Evolutionary conservation across 768 basidiomycete genomes (phyloP), one percentile per base, ranked within the genome.

Genomic region (Tubosaeta brunneosetosa): DNA sequence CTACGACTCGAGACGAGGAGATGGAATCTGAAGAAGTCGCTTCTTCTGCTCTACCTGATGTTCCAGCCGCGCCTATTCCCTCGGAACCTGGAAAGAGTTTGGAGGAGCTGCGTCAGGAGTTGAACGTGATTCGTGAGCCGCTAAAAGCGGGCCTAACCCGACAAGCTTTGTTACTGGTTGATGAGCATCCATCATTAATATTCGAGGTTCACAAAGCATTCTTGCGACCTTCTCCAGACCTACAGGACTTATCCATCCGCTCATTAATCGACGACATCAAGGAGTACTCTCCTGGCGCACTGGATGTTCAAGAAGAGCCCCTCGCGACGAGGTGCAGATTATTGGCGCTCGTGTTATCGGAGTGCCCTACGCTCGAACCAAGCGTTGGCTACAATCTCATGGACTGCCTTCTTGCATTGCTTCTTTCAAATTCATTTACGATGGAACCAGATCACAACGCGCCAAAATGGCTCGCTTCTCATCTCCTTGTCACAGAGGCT

Each of bases 141-240:
- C 67, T 94, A 33, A 82, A 84, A 56, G 74, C 76, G 9, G 74
- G 74, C 19, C 76, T 98, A 55, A 80, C 86, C 43, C 74, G 77
- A 16, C 83, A 83, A 42, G 86, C 91, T 0, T 73, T 99, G 50
- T 71, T 75, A 11, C 78, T 99, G 29, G 84, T 95, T 43, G 94
- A 97, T 63, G 84, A 89, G 56, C 87, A 94, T 61, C 83, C 88
- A 3, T 85, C 87, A 8, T 80, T 98, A 50, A 83, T 97, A 38
- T 97, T 94, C 64, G 93, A 97, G 64, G 78, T 97, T 34, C 84
- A 88, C 58, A 78, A 78, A 25, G 88, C 90, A 19, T 94, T 97
- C 68, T 78, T 88, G 51, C 84, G 85, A 26, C 73, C 80, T 11
- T 74, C 74, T 49, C 79, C 75, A 44, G 71, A 75, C 40, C 79